Base-by-base conservation (phyloP, 176 grass and related monocot species). In the Raddia distichophylla region DNA sequence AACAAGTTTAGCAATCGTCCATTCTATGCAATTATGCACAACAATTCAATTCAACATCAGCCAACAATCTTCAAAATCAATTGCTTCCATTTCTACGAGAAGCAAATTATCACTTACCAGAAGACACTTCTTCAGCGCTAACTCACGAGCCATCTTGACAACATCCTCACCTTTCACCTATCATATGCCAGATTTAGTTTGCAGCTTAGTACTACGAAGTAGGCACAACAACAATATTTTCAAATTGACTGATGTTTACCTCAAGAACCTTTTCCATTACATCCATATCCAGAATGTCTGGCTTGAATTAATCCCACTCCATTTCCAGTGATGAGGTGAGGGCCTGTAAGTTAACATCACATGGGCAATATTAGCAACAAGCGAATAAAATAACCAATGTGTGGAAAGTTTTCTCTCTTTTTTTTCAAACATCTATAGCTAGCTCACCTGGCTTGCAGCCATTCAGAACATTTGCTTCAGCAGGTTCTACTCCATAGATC, bases 291-390 rank as follows among this genome's bases (percentile, higher is more conserved):
- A 97, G 84, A 80, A 94, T 97, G 59, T 85, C 82, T 11, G 94
- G 94, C 86, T 97, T 97, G 66, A 97, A 97, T n/a, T n/a, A n/a
- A n/a, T 32, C 94, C 94, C 49, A 97, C 94, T 75, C 91, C 91
- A 69, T 97, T 97, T 45, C 94, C 94, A 74, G 91, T 93, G 34
- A 97, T 97, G 65, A 90, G 84, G 60, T 91, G 89, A 73, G 89
- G 89, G 14, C 94, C 94, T 97, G 74, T 4, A 88, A 88, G 76
- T 72, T 34, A 82, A 45, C 27, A 88, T 70, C 40, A 46, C 5
- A 18, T 44, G 63, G 5, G 59, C 3, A 37, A 19, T 65, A 80
- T 80, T 27, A 68, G 48, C 8, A 73, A 73, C 54, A 88, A 62
- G 40, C 1, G 4, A 78, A 75, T 72, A 50, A 14, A 4, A 35